Conservation (phyloP, 305 asterid genomes). For the Galium porrigens region DNA sequence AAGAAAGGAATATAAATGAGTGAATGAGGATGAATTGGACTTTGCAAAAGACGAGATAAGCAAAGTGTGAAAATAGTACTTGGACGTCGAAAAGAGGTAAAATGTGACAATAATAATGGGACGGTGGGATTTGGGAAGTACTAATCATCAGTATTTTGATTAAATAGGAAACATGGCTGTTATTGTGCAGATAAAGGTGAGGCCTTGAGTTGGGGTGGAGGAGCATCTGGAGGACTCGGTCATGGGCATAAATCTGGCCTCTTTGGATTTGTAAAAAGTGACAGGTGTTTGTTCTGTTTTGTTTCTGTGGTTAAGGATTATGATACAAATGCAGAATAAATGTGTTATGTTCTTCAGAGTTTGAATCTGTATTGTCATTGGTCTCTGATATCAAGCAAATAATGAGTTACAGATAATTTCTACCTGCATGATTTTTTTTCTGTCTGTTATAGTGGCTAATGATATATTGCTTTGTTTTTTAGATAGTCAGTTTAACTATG, state of each 20-base stretch:
- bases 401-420: background rate
- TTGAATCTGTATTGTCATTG: background rate
- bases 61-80: background rate
- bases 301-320: slow-evolving; percentile 15
- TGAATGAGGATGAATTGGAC: background rate
- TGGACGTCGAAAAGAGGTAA: background rate
- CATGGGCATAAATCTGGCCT: slow-evolving; percentile 73
- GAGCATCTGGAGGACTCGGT: slow-evolving; percentile 87
- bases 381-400: background rate
- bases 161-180: slow-evolving; percentile 9
- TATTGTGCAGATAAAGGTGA: slow-evolving; percentile 58
- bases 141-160: slow-evolving; percentile 2
- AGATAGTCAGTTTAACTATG: background rate
- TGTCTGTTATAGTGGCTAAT: background rate
- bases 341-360: slow-evolving; percentile 8
- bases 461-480: background rate
- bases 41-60: background rate
- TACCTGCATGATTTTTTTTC: background rate
- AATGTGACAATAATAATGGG: background rate
- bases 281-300: slow-evolving; percentile 42
- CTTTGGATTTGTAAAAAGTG: slow-evolving; percentile 53
- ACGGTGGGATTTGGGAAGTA: background rate
- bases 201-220: slow-evolving; percentile 93
- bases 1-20: background rate
- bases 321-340: slow-evolving; percentile 2